Evolutionary conservation across 164 flowering plant genomes (phyloP), one percentile per base, ranked within the genome.

Genomic region (Tetracentron sinense): DNA sequence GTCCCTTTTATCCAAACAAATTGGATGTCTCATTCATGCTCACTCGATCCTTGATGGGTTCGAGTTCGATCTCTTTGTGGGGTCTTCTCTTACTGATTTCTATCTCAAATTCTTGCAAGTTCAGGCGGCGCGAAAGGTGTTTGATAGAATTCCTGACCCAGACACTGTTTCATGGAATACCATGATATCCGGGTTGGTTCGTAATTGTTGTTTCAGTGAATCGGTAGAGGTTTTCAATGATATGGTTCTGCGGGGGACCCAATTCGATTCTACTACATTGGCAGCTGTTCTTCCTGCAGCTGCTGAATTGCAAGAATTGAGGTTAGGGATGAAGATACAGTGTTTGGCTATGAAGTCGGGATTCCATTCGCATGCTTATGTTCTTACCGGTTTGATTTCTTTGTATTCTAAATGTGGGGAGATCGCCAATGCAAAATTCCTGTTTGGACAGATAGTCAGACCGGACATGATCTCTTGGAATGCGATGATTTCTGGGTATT

Each of bases 91-190:
- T 47, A 78, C 80, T 49, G 88, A 77, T 35, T 61, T 82, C 33
- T 93, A 86, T 52, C 72, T 81, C 44, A 83, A 78, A 31, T 78
- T 80, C 75, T 71, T 70, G 7, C 62, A 66, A 14, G 65, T 79
- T 52, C 72, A 64, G 42, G n/a, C 19, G 17, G 96, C 97, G 1
- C 50, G 49, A 35, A 89, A 82, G 67, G 84, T 86, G 85, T 90
- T 90, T 58, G 96, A 82, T 63, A 61, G 67, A 75, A 78, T 90
- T 71, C 52, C 81, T 67, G 78, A 80, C 1, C 80, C 74, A 46
- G 97, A 93, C 74, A 79, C 91, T 0, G 88, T 87, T 52, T 63
- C 83, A 65, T 93, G 91, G 85, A 93, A 93, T 58, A 79, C 97
- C 5, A 60, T 90, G 83, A 66, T 93, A 17, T 87, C 97, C 59